Base-by-base conservation (phyloP, 306 rosid species). In the Corylus heterophylla region DNA sequence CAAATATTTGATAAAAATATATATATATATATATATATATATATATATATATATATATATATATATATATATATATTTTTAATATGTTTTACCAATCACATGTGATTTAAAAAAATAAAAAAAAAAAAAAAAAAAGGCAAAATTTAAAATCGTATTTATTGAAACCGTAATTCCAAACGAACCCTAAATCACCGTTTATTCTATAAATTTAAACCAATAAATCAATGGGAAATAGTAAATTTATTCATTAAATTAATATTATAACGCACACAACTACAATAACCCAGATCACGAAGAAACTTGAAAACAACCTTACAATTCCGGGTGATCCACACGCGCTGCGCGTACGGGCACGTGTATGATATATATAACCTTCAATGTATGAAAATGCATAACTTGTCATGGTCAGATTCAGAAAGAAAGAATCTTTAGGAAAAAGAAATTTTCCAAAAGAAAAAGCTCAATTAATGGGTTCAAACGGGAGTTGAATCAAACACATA, bases 321-420 rank as follows among this genome's bases (percentile, higher is more conserved):
- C 70, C 97, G 88, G 27, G 95, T 67, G 87, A 92, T 92, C 98
- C 97, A 93, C 68, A 75, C 93, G 37, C 97, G 93, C 82, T 93
- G 97, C 7, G 97, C 98, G 80, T 86, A 91, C 35, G 98, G 98
- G 88, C 98, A 93, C 6, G 56, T 64, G 76, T 93, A 91, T 59
- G 95, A 85, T 82, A 93, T 86, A 84, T 89, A 93, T 88, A 93
- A 83, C 92, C 98, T 93, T 81, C 83, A 82, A 77, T 25, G 71
- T 47, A 79, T 14, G 12, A 67, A 67, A 66, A 49, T 27, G 52
- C 51, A 51, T 35, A 31, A 68, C 20, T 67, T 75, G 45, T 69
- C 20, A 51, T 35, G 51, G 51, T 84, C 80, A 80, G 69, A 82
- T 71, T 66, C 45, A 48, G 45, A 45, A 66, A 35, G 59, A 47